phyloP scores from a whole-genome alignment of 768 basidiomycete genomes.

The Pleurotus salmoneostramineus region DNA sequence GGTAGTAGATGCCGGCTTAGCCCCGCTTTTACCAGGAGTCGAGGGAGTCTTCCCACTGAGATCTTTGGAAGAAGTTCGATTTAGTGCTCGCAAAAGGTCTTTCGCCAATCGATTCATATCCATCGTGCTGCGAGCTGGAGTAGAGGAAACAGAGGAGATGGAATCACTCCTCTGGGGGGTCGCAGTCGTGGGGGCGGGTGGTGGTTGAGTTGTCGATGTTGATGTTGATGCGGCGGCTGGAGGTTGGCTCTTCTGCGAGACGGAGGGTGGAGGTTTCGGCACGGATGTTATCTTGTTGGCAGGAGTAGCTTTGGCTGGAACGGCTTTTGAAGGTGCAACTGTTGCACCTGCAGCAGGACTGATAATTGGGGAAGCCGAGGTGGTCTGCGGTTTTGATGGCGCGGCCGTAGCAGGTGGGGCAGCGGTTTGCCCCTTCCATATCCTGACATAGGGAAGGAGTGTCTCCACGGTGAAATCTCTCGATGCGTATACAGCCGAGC shows the following conservation, averaged over 20 bases:
- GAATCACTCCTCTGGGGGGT: not conserved
- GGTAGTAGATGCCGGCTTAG: not conserved
- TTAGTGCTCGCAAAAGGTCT: slow-evolving; percentile 53
- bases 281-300: too few relatives aligned
- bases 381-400: not conserved
- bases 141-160: not conserved
- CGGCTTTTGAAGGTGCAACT: too few relatives aligned
- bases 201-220: too few relatives aligned
- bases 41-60: not conserved
- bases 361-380: not conserved
- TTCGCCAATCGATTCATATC: slow-evolving; percentile 44
- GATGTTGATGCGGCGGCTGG: too few relatives aligned
- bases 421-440: not conserved
- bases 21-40: not conserved
- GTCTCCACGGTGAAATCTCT: not conserved
- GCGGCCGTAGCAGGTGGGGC: not conserved
- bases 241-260: too few relatives aligned
- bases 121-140: slow-evolving; percentile 15
- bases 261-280: too few relatives aligned
- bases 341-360: not conserved
- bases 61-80: slow-evolving; percentile 19
- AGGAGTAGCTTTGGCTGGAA: too few relatives aligned
- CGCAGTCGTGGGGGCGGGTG: too few relatives aligned
- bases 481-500: not conserved
- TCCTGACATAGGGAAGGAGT: not conserved